These are phyloP conservation scores for Xylaria hypoxylon DNA, from an alignment of 2,329 filamentous ascomycete genomes.

Conservation along the genomic window DNA sequence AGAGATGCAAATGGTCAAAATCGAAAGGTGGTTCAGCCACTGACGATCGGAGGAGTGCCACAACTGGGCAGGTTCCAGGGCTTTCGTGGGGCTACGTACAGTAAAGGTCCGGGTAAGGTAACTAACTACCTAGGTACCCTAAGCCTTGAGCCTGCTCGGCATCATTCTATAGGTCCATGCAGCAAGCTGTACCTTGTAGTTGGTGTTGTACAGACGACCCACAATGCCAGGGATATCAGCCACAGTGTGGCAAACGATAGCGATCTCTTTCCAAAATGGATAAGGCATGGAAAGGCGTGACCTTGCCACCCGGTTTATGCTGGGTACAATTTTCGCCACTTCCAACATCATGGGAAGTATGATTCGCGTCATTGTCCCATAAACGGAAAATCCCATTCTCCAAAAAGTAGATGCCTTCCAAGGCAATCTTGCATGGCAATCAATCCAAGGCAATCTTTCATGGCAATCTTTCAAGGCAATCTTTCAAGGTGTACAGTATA, in stretches of 20 bases:
- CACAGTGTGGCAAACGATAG: constrained; percentile 25
- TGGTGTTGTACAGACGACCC: not conserved
- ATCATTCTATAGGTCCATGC: constrained; percentile 21
- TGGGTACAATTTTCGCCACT: constrained; percentile 29
- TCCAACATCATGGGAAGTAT: constrained; percentile 15
- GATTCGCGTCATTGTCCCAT: constrained; percentile 32
- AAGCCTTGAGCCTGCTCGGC: too few species aligned
- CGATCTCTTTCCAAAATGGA: constrained; percentile 27
- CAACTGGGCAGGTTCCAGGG: not conserved
- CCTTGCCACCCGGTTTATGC: constrained; percentile 28
- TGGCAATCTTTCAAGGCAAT: too few species aligned
- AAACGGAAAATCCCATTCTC: too few species aligned
- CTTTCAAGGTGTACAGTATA: too few species aligned
- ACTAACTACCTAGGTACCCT: too few species aligned
- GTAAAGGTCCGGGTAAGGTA: constrained; percentile 25
- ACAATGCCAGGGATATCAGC: constrained; percentile 13
- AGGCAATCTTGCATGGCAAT: too few species aligned
- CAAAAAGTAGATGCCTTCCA: constrained; percentile 3
- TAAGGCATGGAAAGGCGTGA: constrained; percentile 17
- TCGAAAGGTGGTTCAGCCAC: constrained; percentile 27
- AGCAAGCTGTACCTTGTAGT: not conserved
- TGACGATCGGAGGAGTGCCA: constrained; percentile 25
- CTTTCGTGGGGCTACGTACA: constrained; percentile 12
- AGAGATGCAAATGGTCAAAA: constrained; percentile 12
- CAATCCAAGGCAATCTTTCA: too few species aligned